A percentile compares a stretch with the other conserved stretches of the same genome.
Conservation (phyloP, 495 filamentous ascomycete species). For the Penicillium desertorum region DNA sequence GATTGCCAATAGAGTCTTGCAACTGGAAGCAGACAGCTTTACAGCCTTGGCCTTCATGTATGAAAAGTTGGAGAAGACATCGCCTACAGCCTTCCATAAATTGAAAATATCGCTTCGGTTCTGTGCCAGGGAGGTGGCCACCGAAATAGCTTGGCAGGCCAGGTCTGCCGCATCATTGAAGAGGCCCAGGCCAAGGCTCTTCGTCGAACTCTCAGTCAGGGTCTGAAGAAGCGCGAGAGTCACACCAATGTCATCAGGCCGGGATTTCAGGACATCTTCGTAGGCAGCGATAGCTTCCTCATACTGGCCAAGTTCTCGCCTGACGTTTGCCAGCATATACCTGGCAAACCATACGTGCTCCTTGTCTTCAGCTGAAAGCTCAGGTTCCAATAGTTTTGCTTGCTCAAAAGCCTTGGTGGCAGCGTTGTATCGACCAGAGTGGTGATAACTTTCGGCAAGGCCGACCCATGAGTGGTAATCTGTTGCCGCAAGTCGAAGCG, state of each 20-base stretch:
- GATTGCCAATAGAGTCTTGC: slow-evolving; percentile 55
- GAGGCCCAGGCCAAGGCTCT: slow-evolving; percentile 73
- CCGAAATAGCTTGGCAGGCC: slow-evolving; percentile 58
- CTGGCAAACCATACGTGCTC: slow-evolving; percentile 86
- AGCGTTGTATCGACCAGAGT: slow-evolving; percentile 86
- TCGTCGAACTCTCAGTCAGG: slow-evolving; percentile 74
- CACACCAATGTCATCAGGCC: slow-evolving; percentile 78
- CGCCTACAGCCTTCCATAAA: slow-evolving; percentile 90
- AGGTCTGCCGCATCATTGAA: slow-evolving; percentile 75
- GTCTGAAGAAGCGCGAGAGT: slow-evolving; percentile 84
- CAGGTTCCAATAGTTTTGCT: slow-evolving; percentile 64
- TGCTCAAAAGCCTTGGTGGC: slow-evolving; percentile 88
- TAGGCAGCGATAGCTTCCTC: slow-evolving; percentile 79
- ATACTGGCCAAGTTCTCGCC: slow-evolving; percentile 84
- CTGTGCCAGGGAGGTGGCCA: slow-evolving; percentile 52
- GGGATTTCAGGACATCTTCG: slow-evolving; percentile 61
- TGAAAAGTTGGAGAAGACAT: slow-evolving; percentile 81
- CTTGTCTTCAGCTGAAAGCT: slow-evolving; percentile 41
- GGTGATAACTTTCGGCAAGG: slow-evolving; percentile 92
- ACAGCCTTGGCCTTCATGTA: slow-evolving; percentile 64
- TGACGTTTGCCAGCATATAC: slow-evolving; percentile 96
- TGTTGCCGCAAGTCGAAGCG: slow-evolving; percentile 75
- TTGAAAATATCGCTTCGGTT: slow-evolving; percentile 73
- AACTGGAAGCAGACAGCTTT: slow-evolving; percentile 55
- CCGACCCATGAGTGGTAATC: slow-evolving; percentile 97